Evolutionary conservation across 371 early-diverging fungal species (phyloP), one percentile per base, ranked within the genome.

Genomic region (Mucor plumbeus): DNA sequence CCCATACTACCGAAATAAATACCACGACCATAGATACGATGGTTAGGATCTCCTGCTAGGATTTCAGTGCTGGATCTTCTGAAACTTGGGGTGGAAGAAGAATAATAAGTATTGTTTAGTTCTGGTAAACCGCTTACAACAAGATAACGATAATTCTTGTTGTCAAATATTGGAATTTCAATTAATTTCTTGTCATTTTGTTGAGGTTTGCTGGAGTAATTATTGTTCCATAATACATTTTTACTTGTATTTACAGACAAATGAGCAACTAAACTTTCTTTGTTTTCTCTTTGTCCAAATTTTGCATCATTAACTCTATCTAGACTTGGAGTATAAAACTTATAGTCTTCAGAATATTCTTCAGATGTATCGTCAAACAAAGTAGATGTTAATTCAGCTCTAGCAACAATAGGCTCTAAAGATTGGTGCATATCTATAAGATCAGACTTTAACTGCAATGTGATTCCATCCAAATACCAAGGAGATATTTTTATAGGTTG

Each of bases 121-220:
- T 89, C 88, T 50, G 83, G 80, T 7, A 87, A 67, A 8, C 90
- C 88, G 36, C 86, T 81, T 31, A 88, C 72, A 26, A 89, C 50
- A 33, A 86, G 57, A 61, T 82, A 87, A 5, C 76, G 78, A 7
- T 70, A 65, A 40, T 77, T 76, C 39, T 64, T 47, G 34, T 65
- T 33, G 48, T 65, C 48, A 41, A 50, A 61, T 5, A 33, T 55
- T 7, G 70, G 58, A 4, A 63, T 53, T 47, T 64, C 64, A n/a
- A 21, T n/a, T 36, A 21, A 14, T 11, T 39, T 57, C n/a, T 50
- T 61, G 48, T 55, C 14, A 4, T 41, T 5, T 43, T 55, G 31
- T 8, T 53, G 53, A 38, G 38, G 7, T 38, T 38, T 38, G 11
- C 38, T 38, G 38, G 38, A 38, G 31, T 13, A 13, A 5, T 53